Evolutionary conservation across 1,139 yeast genomes (phyloP).

Genomic region (Taphrina pruni): DNA sequence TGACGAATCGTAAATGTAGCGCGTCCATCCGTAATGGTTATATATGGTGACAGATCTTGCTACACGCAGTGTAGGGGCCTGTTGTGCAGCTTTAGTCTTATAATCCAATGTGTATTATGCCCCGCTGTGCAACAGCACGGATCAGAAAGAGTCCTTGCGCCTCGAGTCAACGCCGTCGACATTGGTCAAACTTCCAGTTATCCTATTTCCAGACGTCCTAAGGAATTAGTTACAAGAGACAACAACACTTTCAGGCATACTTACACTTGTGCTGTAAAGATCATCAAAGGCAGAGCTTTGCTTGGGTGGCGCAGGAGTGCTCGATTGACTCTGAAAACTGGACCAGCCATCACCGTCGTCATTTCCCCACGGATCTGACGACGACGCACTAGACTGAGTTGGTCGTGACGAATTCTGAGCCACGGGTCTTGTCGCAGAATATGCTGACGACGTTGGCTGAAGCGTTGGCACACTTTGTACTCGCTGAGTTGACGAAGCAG

Average conservation of each 20-base stretch:
- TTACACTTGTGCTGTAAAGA: slow-evolving; percentile 33
- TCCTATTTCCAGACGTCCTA: slow-evolving; percentile 37
- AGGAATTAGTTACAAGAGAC: neutral
- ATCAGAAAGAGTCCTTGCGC: too few relatives aligned
- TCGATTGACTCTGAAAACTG: neutral
- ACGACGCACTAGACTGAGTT: neutral
- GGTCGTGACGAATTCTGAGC: neutral
- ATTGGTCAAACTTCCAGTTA: too few relatives aligned
- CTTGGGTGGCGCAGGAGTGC: neutral
- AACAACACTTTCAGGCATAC: neutral
- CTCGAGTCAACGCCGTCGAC: too few relatives aligned
- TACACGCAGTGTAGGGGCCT: too few relatives aligned
- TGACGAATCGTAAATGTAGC: too few relatives aligned
- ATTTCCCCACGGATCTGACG: slow-evolving; percentile 13
- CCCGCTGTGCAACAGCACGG: too few relatives aligned
- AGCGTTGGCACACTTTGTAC: slow-evolving; percentile 1
- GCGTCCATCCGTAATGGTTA: too few relatives aligned
- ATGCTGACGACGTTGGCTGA: slow-evolving; percentile 2
- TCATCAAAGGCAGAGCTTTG: slow-evolving; percentile 37
- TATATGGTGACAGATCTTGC: too few relatives aligned
- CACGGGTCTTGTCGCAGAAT: neutral
- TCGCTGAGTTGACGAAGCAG: slow-evolving; percentile 20
- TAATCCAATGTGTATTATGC: too few relatives aligned
- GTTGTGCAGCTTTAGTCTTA: too few relatives aligned
- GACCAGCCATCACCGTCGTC: slow-evolving; percentile 5